A percentile compares a stretch with the other conserved stretches of the same genome.
Evolutionary conservation across 2,329 filamentous ascomycete genomes (phyloP).

Genomic region (Diplodia corticola): DNA sequence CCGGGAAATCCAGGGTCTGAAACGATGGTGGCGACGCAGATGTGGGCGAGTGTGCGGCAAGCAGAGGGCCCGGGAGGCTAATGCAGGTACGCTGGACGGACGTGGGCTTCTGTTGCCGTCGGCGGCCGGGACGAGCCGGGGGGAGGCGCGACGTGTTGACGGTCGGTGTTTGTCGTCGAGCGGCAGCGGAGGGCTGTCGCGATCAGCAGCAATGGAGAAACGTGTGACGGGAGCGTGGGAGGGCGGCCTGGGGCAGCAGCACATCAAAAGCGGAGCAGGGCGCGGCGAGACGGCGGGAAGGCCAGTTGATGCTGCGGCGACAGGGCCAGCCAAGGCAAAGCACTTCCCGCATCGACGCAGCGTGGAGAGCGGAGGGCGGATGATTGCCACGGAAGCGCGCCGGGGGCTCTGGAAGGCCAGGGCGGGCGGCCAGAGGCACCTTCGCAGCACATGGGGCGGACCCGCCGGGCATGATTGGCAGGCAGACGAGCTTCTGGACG

Average conservation of each 20-base stretch:
- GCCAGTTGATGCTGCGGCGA: background rate
- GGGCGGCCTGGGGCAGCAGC: background rate
- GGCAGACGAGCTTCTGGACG: background rate
- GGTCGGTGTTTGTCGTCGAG: background rate
- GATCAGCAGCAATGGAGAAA: slow-evolving; percentile 1
- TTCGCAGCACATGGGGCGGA: background rate
- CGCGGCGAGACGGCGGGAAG: background rate
- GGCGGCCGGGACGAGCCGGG: background rate
- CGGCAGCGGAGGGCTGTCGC: background rate
- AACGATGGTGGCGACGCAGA: slow-evolving; percentile 4
- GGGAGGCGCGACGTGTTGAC: background rate
- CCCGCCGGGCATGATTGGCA: background rate
- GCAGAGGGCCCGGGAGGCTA: background rate
- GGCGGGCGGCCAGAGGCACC: background rate
- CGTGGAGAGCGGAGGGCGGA: background rate
- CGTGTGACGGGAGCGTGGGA: background rate
- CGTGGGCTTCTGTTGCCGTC: background rate
- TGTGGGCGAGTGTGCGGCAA: slow-evolving; percentile 5
- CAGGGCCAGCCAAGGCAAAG: slow-evolving; percentile 4
- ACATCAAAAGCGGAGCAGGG: slow-evolving; percentile 13
- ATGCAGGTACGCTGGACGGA: slow-evolving; percentile 8
- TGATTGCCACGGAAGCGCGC: slow-evolving; percentile 9
- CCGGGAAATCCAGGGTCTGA: slow-evolving; percentile 2
- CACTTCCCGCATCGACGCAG: background rate
- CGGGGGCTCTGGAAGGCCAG: background rate